phyloP scores from a whole-genome alignment of 2,329 filamentous ascomycete species.

The Fusarium coicis region DNA sequence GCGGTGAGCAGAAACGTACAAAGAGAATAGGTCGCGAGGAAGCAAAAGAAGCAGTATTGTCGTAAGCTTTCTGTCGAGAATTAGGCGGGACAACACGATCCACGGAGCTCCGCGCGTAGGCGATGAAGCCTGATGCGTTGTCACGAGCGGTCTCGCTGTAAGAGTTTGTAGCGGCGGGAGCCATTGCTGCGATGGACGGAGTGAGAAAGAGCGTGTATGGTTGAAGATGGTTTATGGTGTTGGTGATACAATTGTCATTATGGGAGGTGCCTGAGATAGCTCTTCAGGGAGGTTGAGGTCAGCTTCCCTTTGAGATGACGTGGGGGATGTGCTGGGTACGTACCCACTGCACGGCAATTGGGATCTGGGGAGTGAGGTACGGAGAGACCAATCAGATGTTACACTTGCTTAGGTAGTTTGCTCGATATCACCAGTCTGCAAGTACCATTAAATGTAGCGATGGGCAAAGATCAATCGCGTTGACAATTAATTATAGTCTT shows the following conservation, averaged over 20 bases:
- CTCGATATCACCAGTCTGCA: too few species aligned
- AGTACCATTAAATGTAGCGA: too few species aligned
- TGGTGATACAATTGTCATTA: slow-evolving; percentile 11
- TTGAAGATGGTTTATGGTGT: background rate
- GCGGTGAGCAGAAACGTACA: slow-evolving; percentile 57
- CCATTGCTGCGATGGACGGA: background rate
- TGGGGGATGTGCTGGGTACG: slow-evolving; percentile 26
- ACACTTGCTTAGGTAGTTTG: slow-evolving; percentile 9
- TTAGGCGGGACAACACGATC: slow-evolving; percentile 68
- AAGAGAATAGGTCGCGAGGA: slow-evolving; percentile 74
- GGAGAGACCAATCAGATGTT: slow-evolving; percentile 8
- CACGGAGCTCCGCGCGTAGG: slow-evolving; percentile 57
- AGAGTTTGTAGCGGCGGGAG: slow-evolving; percentile 19
- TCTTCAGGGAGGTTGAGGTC: slow-evolving; percentile 1
- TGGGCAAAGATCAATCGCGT: background rate
- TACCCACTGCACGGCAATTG: slow-evolving; percentile 2
- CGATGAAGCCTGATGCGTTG: slow-evolving; percentile 50
- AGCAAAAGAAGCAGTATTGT: slow-evolving; percentile 66
- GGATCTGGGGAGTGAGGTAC: background rate
- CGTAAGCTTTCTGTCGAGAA: slow-evolving; percentile 67
- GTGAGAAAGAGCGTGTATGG: background rate
- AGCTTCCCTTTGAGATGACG: slow-evolving; percentile 14
- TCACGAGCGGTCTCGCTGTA: slow-evolving; percentile 46
- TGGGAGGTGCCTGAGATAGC: background rate
- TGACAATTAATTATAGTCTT: background rate